A percentile compares a stretch with the other conserved stretches of the same genome.
Evolutionary conservation across 2,329 filamentous ascomycete species (phyloP).

Genomic region (Arthrocladium fulminans): DNA sequence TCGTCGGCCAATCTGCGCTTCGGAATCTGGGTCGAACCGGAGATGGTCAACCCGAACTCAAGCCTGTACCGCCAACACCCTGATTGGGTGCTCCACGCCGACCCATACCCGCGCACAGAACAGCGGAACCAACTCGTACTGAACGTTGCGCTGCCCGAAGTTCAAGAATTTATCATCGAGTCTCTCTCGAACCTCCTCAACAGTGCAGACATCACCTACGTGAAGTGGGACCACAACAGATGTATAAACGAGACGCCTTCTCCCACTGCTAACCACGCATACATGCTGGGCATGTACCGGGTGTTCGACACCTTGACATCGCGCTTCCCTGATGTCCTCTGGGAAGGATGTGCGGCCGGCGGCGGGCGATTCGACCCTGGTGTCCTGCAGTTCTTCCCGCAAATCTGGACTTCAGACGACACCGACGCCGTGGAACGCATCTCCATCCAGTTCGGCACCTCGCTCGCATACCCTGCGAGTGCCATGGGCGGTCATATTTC

Average conservation of each 20-base stretch:
- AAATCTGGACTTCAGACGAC: conserved; percentile 58
- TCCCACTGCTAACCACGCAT: conserved; percentile 47
- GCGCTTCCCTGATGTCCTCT: conserved; percentile 53
- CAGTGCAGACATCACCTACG: conserved; percentile 47
- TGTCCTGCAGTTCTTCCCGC: conserved; percentile 55
- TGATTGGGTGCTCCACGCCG: conserved; percentile 54
- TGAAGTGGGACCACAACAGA: conserved; percentile 63
- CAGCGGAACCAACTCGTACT: conserved; percentile 53
- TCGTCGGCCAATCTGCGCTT: conserved; percentile 46
- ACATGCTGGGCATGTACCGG: conserved; percentile 56
- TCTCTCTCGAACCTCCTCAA: conserved; percentile 48
- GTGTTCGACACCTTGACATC: conserved; percentile 53
- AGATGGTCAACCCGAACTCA: conserved; percentile 59
- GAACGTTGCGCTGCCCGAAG: conserved; percentile 51
- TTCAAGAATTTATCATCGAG: conserved; percentile 54
- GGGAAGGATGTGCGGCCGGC: conserved; percentile 58
- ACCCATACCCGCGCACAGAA: conserved; percentile 47
- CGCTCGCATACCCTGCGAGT: conserved; percentile 52
- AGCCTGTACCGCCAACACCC: conserved; percentile 53
- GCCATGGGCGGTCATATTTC: conserved; percentile 60
- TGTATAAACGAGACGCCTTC: conserved; percentile 52
- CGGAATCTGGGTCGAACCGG: conserved; percentile 59
- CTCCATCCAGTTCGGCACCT: conserved; percentile 56
- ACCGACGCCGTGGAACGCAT: conserved; percentile 55
- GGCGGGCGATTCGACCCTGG: conserved; percentile 58